Conservation (phyloP, 1,284 basidiomycete genomes). For the Heterobasidion occidentale region DNA sequence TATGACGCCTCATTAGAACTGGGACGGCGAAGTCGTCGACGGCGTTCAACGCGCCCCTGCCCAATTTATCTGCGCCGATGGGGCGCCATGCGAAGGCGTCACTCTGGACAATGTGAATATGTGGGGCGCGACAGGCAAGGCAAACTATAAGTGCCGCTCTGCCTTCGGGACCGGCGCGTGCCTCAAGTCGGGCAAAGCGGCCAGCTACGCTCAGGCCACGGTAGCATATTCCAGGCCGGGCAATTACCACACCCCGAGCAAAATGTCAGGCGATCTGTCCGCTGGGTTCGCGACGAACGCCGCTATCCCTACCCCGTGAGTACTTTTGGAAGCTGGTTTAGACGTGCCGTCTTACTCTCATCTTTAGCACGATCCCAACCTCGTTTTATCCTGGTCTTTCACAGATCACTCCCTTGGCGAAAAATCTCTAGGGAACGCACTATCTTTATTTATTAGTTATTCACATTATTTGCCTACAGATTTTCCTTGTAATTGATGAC, state of each 20-base stretch:
- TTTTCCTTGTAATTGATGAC: no score
- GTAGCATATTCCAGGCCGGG: constrained; percentile 16
- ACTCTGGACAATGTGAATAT: constrained; percentile 23
- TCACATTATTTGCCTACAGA: no score
- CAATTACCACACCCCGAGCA: constrained; percentile 21
- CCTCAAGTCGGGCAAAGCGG: constrained; percentile 14
- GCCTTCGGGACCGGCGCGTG: constrained; percentile 25
- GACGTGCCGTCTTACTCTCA: not conserved
- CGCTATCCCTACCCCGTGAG: constrained; percentile 25
- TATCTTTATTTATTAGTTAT: no score
- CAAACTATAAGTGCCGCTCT: constrained; percentile 22
- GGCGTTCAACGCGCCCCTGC: constrained; percentile 22
- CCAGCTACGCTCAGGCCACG: constrained; percentile 18
- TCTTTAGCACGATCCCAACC: constrained; percentile 23
- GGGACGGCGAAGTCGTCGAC: constrained; percentile 23
- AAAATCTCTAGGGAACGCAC: constrained; percentile 10
- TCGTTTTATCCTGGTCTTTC: constrained; percentile 22
- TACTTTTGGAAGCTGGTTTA: not conserved
- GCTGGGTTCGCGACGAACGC: constrained; percentile 21
- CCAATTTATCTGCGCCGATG: constrained; percentile 24
- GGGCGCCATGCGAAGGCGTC: constrained; percentile 24
- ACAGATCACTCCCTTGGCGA: constrained; percentile 19
- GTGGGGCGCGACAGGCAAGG: constrained; percentile 21
- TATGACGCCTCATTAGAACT: constrained; percentile 15
- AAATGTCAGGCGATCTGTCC: constrained; percentile 21